Evolutionary conservation across 129 eudicot species (phyloP).

Genomic region (Flaveria sonorensis): DNA sequence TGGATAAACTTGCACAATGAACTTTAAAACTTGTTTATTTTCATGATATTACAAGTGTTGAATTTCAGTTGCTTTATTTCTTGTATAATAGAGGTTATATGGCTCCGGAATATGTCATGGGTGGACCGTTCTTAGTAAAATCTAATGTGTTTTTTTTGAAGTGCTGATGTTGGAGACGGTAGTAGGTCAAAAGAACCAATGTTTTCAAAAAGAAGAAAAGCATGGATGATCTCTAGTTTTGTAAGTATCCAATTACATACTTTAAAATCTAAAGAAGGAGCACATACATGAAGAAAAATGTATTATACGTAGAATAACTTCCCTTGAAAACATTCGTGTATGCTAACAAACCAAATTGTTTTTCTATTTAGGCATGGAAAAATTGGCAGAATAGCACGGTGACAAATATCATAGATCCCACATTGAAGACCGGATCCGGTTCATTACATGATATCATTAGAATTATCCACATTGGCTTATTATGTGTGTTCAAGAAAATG

Average conservation of each 20-base stretch:
- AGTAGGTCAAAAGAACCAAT: slow-evolving; percentile 2
- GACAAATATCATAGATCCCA: not conserved
- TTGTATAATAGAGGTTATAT: not conserved
- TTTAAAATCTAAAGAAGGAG: not conserved
- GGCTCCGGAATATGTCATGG: slow-evolving; percentile 1
- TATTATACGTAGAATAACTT: not conserved
- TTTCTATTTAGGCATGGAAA: slow-evolving; percentile 1
- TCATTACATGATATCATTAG: slow-evolving; percentile 4
- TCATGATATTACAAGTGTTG: not conserved
- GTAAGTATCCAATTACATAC: not conserved
- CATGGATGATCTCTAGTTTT: slow-evolving; percentile 3
- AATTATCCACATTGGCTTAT: slow-evolving; percentile 6
- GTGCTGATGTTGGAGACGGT: not conserved
- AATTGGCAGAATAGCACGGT: not conserved
- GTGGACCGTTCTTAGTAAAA: not conserved
- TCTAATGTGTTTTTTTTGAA: not conserved
- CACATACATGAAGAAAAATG: not conserved
- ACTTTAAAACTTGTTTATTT: not conserved
- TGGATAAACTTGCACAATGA: not conserved
- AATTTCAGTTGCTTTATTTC: not conserved
- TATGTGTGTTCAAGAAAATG: slow-evolving; percentile 9
- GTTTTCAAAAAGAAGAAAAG: not conserved
- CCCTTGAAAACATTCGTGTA: not conserved
- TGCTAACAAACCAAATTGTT: not conserved
- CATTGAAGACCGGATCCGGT: not conserved